Conservation (phyloP, 2,329 filamentous ascomycete genomes). For the Fusarium lateritium region DNA sequence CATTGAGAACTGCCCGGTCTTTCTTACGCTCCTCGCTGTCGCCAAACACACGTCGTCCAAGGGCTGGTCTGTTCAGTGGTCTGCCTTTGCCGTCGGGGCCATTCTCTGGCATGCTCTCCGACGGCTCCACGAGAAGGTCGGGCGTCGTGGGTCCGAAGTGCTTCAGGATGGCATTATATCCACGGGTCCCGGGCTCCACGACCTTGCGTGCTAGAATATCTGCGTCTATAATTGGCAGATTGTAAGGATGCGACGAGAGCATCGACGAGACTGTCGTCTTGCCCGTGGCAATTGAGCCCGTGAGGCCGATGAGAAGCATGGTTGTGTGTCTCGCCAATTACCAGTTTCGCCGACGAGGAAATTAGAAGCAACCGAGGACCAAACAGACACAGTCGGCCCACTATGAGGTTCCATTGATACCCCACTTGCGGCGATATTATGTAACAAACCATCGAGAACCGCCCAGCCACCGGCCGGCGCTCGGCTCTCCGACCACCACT, state of each 20-base stretch:
- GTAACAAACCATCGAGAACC: constrained; percentile 4
- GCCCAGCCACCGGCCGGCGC: neutral
- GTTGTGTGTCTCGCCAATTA: constrained; percentile 1
- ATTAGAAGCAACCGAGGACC: neutral
- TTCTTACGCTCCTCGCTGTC: constrained; percentile 76
- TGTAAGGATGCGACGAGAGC: constrained; percentile 84
- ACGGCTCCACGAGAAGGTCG: constrained; percentile 80
- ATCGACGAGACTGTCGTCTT: constrained; percentile 95
- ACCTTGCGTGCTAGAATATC: constrained; percentile 93
- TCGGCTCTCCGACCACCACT: neutral
- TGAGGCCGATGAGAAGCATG: constrained; percentile 96
- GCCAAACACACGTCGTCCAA: constrained; percentile 91
- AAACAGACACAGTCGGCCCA: neutral
- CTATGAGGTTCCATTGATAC: neutral
- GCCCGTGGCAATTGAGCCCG: constrained; percentile 96
- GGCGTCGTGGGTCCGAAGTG: constrained; percentile 88
- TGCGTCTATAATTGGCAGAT: constrained; percentile 92
- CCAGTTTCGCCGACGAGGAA: neutral
- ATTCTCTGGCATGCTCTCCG: constrained; percentile 65
- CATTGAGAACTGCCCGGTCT: constrained; percentile 85
- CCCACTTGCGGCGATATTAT: neutral
- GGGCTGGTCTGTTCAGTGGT: constrained; percentile 86
- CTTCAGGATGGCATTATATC: constrained; percentile 85
- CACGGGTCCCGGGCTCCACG: constrained; percentile 90
- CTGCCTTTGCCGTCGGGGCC: constrained; percentile 74